A percentile compares a stretch with the other conserved stretches of the same genome.
Conservation (phyloP, 495 filamentous ascomycete genomes). For the Hypoxylon rickii region DNA sequence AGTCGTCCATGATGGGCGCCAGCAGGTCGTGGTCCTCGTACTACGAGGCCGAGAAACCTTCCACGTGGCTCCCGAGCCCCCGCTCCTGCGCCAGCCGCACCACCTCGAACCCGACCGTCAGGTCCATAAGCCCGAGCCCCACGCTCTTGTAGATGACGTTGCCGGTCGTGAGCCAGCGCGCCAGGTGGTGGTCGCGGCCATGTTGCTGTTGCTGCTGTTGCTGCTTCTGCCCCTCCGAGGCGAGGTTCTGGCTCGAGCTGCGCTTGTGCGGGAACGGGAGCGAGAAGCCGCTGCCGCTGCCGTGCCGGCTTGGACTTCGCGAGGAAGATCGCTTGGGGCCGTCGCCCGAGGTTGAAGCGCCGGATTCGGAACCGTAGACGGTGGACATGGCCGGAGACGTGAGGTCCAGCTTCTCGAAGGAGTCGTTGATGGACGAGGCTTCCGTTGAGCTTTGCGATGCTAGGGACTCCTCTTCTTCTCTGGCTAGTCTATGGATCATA, state of each 20-base stretch:
- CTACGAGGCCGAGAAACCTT: conserved; percentile 60
- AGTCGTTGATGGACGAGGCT: conserved; percentile 24
- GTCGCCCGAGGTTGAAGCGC: background rate
- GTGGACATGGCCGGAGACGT: conserved; percentile 36
- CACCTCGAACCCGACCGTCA: conserved; percentile 75
- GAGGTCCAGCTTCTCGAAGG: conserved; percentile 37
- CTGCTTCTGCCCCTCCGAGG: conserved; percentile 29
- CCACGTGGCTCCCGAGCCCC: conserved; percentile 72
- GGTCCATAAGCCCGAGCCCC: conserved; percentile 79
- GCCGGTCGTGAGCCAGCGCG: conserved; percentile 73
- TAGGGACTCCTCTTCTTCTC: conserved; percentile 34
- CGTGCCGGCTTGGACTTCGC: conserved; percentile 25
- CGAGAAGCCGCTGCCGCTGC: conserved; percentile 14
- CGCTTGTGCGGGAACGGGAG: conserved; percentile 27
- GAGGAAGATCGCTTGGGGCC: conserved; percentile 37
- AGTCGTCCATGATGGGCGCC: conserved; percentile 8
- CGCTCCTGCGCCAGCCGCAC: conserved; percentile 73
- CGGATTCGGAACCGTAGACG: conserved; percentile 32
- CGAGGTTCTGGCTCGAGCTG: conserved; percentile 22
- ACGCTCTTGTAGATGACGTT: conserved; percentile 90
- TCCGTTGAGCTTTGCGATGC: conserved; percentile 31
- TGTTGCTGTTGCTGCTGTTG: conserved; percentile 45
- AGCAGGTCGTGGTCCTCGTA: background rate
- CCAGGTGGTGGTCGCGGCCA: conserved; percentile 57
- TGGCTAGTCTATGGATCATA: conserved; percentile 54